Percentiles rank a stretch among this genome's conserved stretches.
phyloP scores from a whole-genome alignment of 176 grass and related monocot species.

The Eragrostis nindensis region DNA sequence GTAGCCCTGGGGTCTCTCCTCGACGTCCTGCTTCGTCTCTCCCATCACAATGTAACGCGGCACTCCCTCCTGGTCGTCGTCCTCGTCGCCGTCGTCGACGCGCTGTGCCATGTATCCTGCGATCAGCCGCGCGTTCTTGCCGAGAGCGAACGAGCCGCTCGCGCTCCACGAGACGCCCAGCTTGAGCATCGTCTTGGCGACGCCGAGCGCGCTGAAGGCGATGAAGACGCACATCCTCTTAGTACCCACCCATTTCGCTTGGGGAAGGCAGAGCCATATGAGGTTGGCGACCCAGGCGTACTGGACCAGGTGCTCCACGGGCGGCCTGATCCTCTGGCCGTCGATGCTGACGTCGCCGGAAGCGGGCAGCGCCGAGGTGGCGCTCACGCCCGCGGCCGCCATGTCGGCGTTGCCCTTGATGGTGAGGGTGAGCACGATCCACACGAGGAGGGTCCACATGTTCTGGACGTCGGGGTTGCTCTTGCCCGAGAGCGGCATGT shows the following conservation, averaged over 20 bases:
- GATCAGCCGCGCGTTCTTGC: constrained; percentile 36
- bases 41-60: constrained; percentile 36
- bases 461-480: not conserved
- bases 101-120: constrained; percentile 52
- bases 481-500: too few relatives aligned
- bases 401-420: constrained; percentile 21
- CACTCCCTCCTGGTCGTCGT: not conserved
- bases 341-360: not conserved
- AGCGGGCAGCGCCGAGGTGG: not conserved
- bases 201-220: constrained; percentile 22
- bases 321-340: constrained; percentile 3
- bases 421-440: not conserved
- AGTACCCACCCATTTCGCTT: fast-evolving
- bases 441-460: constrained; percentile 44
- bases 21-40: constrained; percentile 26
- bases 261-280: not conserved
- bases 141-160: constrained; percentile 9
- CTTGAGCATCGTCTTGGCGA: constrained; percentile 28
- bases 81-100: not conserved
- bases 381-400: not conserved
- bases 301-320: not conserved
- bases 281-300: not conserved
- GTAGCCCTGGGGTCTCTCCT: constrained; percentile 16
- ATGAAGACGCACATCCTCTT: not conserved
- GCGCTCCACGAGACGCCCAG: not conserved